phyloP scores from a whole-genome alignment of 2,329 filamentous ascomycete genomes.

The Alternaria consortialis region DNA sequence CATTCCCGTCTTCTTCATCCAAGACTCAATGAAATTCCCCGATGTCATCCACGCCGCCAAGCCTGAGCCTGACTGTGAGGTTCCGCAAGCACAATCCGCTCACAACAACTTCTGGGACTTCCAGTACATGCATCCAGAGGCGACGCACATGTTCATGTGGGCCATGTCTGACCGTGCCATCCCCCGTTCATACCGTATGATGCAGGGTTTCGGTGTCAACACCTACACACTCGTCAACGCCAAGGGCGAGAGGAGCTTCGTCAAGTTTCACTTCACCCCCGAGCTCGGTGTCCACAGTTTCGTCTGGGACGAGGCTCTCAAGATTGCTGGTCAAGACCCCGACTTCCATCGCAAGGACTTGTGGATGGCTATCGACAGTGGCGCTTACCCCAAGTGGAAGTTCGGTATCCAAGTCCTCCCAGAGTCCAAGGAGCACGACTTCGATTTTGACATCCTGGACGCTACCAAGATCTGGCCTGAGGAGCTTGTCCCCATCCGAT shows the following conservation, averaged over 20 bases:
- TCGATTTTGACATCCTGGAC: constrained; percentile 86
- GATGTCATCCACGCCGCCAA: constrained; percentile 71
- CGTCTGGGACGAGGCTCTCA: constrained; percentile 82
- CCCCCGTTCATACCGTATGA: constrained; percentile 80
- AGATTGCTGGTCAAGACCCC: constrained; percentile 70
- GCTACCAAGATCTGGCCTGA: constrained; percentile 89
- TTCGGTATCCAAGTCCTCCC: constrained; percentile 83
- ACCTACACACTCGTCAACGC: constrained; percentile 75
- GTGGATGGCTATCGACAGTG: constrained; percentile 75
- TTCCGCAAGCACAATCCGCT: constrained; percentile 74
- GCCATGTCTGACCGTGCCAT: constrained; percentile 78
- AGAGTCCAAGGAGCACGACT: constrained; percentile 75
- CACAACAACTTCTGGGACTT: constrained; percentile 86
- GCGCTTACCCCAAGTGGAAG: constrained; percentile 78
- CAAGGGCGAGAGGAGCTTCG: constrained; percentile 73
- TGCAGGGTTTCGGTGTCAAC: constrained; percentile 87
- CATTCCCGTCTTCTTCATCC: constrained; percentile 79
- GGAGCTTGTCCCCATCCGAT: constrained; percentile 75
- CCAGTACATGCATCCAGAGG: constrained; percentile 69
- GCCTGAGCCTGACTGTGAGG: constrained; percentile 74
- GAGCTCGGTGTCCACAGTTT: constrained; percentile 78
- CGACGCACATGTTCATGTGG: constrained; percentile 84
- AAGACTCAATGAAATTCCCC: constrained; percentile 54
- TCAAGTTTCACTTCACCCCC: constrained; percentile 81
- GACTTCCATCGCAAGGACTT: constrained; percentile 86